These are phyloP conservation scores for Purpureocillium lavendulum DNA, from an alignment of 2,329 filamentous ascomycete genomes.

Conservation along the genomic window DNA sequence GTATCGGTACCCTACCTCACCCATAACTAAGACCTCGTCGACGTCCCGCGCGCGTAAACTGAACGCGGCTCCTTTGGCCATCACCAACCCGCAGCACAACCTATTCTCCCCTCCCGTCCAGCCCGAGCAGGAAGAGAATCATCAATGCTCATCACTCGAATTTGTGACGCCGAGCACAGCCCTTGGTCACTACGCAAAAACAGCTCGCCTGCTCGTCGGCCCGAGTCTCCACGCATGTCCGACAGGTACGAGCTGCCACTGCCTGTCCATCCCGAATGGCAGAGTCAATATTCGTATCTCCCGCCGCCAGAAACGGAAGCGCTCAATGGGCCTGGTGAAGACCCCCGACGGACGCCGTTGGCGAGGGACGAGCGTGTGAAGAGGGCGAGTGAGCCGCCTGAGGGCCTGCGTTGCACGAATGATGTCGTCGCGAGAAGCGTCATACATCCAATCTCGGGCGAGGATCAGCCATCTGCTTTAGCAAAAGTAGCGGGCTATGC, in stretches of 20 bases:
- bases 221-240: slow-evolving; percentile 47
- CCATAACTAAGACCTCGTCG: no score
- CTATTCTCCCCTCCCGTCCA: not conserved
- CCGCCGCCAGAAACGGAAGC: slow-evolving; percentile 34
- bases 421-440: not conserved
- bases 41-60: no score
- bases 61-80: not conserved
- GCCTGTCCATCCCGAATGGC: slow-evolving; percentile 49
- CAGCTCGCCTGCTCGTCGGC: slow-evolving; percentile 35
- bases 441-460: not conserved
- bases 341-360: slow-evolving; percentile 23
- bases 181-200: slow-evolving; percentile 47
- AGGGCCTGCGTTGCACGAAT: not conserved
- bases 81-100: not conserved
- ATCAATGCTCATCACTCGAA: slow-evolving; percentile 34
- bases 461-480: not conserved
- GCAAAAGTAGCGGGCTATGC: not conserved
- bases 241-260: slow-evolving; percentile 43
- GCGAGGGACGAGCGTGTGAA: not conserved
- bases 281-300: slow-evolving; percentile 44
- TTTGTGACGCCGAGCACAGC: slow-evolving; percentile 43
- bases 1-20: no score
- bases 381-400: not conserved
- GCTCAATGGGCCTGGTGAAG: slow-evolving; percentile 25
- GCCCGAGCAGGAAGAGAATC: not conserved